Conservation (phyloP, 805 yeast species). For the Metschnikowia dekortorum region DNA sequence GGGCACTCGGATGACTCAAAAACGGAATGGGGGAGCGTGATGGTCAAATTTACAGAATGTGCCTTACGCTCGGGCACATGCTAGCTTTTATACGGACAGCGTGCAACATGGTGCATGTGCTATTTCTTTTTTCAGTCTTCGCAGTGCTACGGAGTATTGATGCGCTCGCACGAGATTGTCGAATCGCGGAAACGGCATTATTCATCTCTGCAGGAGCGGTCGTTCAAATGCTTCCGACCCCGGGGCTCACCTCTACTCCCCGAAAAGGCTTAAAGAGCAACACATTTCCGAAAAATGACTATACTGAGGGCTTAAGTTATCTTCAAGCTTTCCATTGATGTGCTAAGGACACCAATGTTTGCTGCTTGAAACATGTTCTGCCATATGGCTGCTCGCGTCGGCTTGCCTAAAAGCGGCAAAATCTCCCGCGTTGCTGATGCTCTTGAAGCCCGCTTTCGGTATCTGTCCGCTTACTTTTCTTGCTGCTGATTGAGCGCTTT, state of each 20-base stretch:
- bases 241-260: not conserved
- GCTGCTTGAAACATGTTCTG: not conserved
- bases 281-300: not conserved
- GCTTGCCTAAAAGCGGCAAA: not conserved
- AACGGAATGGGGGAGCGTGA: not conserved
- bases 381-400: not conserved
- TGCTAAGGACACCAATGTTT: not conserved
- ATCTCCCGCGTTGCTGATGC: not conserved
- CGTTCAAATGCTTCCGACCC: slow-evolving; percentile 6
- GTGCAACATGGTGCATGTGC: not conserved
- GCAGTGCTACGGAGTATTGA: slow-evolving; percentile 1
- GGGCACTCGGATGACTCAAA: not conserved
- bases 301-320: not conserved
- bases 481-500: not conserved
- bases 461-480: slow-evolving; percentile 2
- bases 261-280: no score
- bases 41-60: not conserved
- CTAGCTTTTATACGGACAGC: not conserved
- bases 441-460: slow-evolving; percentile 4
- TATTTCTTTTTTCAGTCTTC: not conserved
- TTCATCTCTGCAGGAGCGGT: slow-evolving; percentile 12
- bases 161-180: slow-evolving; percentile 5
- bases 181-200: slow-evolving; percentile 12
- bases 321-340: not conserved
- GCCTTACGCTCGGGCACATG: not conserved